Conservation (phyloP, 768 basidiomycete genomes). For the Mycena rebaudengoi region DNA sequence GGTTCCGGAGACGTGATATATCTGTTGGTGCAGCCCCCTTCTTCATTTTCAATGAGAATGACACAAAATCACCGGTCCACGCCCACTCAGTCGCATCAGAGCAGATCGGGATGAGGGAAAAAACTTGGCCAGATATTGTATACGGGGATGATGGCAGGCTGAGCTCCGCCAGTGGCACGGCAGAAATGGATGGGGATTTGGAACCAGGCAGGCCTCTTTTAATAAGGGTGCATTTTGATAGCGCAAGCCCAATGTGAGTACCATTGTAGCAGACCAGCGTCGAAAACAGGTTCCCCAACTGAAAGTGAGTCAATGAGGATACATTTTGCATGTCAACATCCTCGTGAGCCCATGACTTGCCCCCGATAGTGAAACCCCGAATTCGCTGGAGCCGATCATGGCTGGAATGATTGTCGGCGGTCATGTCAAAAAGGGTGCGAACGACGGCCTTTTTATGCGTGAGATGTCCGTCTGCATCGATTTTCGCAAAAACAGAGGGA, state of each 20-base stretch:
- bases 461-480: background rate
- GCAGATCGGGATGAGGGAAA: background rate
- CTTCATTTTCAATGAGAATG: background rate
- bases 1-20: background rate
- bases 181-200: background rate
- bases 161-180: background rate
- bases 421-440: conserved; percentile 17
- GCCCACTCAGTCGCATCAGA: background rate
- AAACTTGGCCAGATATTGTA: background rate
- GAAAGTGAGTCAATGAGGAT: background rate
- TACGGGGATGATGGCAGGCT: background rate
- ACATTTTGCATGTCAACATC: background rate
- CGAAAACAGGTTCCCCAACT: background rate
- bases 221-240: background rate
- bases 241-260: background rate
- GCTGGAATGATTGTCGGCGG: conserved; percentile 21
- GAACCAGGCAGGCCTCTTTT: background rate
- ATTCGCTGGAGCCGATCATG: conserved; percentile 33
- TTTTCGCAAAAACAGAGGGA: background rate
- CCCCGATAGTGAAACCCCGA: conserved; percentile 25
- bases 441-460: conserved; percentile 28
- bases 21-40: background rate
- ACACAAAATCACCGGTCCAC: conserved; percentile 1
- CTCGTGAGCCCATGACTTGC: conserved; percentile 23
- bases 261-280: background rate